Conservation (phyloP, 2,329 filamentous ascomycete species). For the Aureobasidium melanogenum region DNA sequence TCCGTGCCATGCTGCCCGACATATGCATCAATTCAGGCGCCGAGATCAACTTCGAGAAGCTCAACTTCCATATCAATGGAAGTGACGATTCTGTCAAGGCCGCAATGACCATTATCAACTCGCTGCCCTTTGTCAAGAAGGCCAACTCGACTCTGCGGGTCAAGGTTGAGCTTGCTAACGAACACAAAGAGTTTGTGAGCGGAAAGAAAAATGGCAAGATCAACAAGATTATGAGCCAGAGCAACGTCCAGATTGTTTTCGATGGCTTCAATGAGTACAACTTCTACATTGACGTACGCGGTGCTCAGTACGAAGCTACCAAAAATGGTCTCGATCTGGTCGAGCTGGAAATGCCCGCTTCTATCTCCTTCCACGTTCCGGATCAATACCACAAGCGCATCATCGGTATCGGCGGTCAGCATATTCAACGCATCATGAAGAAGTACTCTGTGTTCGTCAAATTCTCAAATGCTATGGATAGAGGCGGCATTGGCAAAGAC, state of each 20-base stretch:
- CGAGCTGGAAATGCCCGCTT: conserved; percentile 98
- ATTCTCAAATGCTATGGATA: conserved; percentile 98
- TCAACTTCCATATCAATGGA: conserved; percentile 87
- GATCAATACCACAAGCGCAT: conserved; percentile 99
- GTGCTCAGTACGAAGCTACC: conserved; percentile 83
- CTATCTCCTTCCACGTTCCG: conserved; percentile 97
- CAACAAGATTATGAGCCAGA: conserved; percentile 99
- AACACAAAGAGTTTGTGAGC: conserved; percentile 98
- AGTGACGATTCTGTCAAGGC: conserved; percentile 95
- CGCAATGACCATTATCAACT: conserved; percentile 87
- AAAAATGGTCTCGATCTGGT: conserved; percentile 88
- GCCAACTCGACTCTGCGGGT: conserved; percentile 89
- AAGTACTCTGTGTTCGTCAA: conserved; percentile 99
- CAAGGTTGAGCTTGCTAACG: conserved; percentile 97
- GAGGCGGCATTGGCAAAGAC: conserved; percentile 84
- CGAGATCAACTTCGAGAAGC: conserved; percentile 88
- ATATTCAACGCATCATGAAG: conserved; percentile 99
- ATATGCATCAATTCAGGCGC: conserved; percentile 95
- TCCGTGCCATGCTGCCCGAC: conserved; percentile 84
- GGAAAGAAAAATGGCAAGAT: conserved; percentile 99
- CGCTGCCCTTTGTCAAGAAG: conserved; percentile 80
- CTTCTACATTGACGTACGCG: conserved; percentile 98
- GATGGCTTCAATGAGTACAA: conserved; percentile 99
- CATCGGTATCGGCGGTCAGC: conserved; percentile 94
- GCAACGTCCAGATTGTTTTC: conserved; percentile 98